Base-by-base conservation (phyloP, 2,329 filamentous ascomycete species). In the Fusarium ramigenum region DNA sequence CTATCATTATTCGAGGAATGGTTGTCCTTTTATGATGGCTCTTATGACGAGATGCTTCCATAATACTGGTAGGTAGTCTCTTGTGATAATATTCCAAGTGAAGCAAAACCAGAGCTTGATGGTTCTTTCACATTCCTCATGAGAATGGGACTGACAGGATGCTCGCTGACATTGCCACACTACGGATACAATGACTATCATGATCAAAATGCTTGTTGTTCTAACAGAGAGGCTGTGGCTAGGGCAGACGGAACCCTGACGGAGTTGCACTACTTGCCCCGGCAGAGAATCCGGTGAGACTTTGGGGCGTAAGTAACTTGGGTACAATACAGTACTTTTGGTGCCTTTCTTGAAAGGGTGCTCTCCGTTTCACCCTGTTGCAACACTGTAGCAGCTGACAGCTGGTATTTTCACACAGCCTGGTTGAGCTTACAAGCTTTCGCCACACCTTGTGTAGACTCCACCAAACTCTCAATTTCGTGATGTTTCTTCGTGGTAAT, bases 101-200 rank as follows among this genome's bases (percentile, higher is more conserved):
- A 54, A 40, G 50, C 7, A 40, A 54, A 54, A n/a, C 34, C 10
- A 54, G 23, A 18, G 50, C 9, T 39, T 53, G 32, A 39, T 39
- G 18, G 5, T 37, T 39, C 34, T 39, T 39, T 39, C 50, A 28
- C 50, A 39, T 25, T 39, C 18, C 19, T 28, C 23, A 18, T 53
- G 32, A 39, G 34, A 25, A 36, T 62, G 47, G 66, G 59, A 61
- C 59, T 56, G 57, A 66, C 61, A 36, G 15, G 18, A 54, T 54
- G 39, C 40, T 62, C 53, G 66, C 64, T 69, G 64, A 67, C 64
- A 59, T 77, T 70, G 69, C 66, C 63, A 75, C 67, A 62, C 37
- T 60, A 60, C 12, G 25, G 44, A 47, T 44, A 44, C 47, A 34
- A 34, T 50, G 57, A 40, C 44, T 42, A 53, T 67, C 52, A 50